Conservation (phyloP, 2,329 filamentous ascomycete species). For the Microsporum audouinii region DNA sequence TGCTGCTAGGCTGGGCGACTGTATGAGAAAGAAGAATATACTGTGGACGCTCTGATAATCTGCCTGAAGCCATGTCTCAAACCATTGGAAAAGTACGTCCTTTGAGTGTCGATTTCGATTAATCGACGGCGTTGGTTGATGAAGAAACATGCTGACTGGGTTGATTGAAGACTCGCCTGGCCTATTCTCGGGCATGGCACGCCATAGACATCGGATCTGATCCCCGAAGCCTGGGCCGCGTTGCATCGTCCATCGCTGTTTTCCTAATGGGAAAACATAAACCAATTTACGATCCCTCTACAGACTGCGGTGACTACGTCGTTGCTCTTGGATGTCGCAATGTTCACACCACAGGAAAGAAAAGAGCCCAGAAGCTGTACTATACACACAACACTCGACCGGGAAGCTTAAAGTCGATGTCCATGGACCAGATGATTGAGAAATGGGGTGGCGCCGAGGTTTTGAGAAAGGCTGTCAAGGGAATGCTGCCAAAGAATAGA, state of each 20-base stretch:
- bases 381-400: slow-evolving; percentile 89
- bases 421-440: slow-evolving; percentile 87
- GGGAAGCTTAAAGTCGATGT: slow-evolving; percentile 74
- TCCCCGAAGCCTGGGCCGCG: slow-evolving; percentile 72
- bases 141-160: background rate
- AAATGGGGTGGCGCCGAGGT: slow-evolving; percentile 93
- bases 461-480: slow-evolving; percentile 78
- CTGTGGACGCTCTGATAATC: background rate
- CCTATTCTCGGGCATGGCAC: slow-evolving; percentile 95
- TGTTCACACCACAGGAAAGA: slow-evolving; percentile 79
- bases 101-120: background rate
- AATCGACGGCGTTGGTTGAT: background rate
- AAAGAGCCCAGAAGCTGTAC: slow-evolving; percentile 89
- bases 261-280: slow-evolving; percentile 98
- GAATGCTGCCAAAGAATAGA: slow-evolving; percentile 96
- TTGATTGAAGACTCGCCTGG: slow-evolving; percentile 65
- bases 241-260: slow-evolving; percentile 76
- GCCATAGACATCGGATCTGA: slow-evolving; percentile 62
- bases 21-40: background rate
- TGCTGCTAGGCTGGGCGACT: background rate
- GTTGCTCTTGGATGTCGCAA: slow-evolving; percentile 83
- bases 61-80: slow-evolving; percentile 1
- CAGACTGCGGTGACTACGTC: slow-evolving; percentile 98
- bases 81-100: slow-evolving; percentile 4
- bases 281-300: slow-evolving; percentile 92